phyloP scores from a whole-genome alignment of 2,329 filamentous ascomycete genomes.

The Nemania diffusa region DNA sequence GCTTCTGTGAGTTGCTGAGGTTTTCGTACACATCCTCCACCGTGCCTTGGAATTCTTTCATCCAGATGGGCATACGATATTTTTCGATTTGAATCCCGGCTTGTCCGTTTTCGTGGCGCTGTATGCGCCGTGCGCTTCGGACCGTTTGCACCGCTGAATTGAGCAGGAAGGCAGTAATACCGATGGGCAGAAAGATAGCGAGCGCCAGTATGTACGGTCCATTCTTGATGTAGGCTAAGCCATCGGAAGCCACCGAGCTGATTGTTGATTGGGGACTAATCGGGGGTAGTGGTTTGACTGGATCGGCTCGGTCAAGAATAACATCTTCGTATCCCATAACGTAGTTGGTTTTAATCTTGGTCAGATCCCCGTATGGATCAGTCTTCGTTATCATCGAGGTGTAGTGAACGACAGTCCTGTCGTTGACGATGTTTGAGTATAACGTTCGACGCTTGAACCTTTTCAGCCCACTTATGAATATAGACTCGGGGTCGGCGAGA shows the following conservation, averaged over 20 bases:
- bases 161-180: constrained; percentile 74
- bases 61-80: constrained; percentile 80
- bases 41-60: constrained; percentile 78
- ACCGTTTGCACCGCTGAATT: constrained; percentile 82
- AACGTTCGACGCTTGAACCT: constrained; percentile 80
- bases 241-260: constrained; percentile 49
- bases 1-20: constrained; percentile 72
- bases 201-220: constrained; percentile 74
- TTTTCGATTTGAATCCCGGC: constrained; percentile 73
- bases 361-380: constrained; percentile 78
- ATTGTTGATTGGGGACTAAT: constrained; percentile 45
- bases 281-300: constrained; percentile 62
- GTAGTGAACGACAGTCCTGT: constrained; percentile 83
- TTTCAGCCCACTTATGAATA: constrained; percentile 83
- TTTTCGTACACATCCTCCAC: constrained; percentile 83
- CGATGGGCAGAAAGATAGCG: constrained; percentile 77
- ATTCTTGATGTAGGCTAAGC: constrained; percentile 56
- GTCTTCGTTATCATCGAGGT: constrained; percentile 81
- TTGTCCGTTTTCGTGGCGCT: constrained; percentile 76
- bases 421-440: constrained; percentile 90
- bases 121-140: constrained; percentile 78
- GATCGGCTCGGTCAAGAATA: constrained; percentile 74
- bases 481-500: constrained; percentile 82
- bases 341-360: constrained; percentile 77
- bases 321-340: constrained; percentile 78